Evolutionary conservation across 2,329 filamentous ascomycete species (phyloP), one percentile per base, ranked within the genome.

Genomic region (Fusarium pseudograminearum): DNA sequence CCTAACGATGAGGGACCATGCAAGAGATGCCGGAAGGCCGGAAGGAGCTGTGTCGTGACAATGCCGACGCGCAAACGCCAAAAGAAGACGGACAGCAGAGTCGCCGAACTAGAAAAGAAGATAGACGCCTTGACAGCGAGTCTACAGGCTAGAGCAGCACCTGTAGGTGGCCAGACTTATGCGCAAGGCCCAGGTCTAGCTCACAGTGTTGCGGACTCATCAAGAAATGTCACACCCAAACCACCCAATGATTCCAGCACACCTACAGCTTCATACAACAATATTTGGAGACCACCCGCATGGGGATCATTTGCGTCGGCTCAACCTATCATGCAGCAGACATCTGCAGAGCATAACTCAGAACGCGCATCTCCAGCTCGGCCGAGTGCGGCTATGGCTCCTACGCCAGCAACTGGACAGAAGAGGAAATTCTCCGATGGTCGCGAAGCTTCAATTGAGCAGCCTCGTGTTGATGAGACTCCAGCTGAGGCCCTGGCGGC

Each of bases 21-120:
- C 78, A 89, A 87, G 77, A 87, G 94, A 69, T 97, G 94, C 78
- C 87, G 87, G 52, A 97, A 97, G 80, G 92, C 93, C 4, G 88
- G 89, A n/a, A 85, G 93, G 38, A 84, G 85, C 67, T 97, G 94
- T 76, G 82, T 94, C 41, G 90, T 94, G 66, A 97, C 93, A 2
- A 88, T 89, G 67, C 93, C 87, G 16, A 88, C 84, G 31, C 79
- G 93, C 41, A 97, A 97, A 81, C 86, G 94, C 45, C 93, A 95
- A 82, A 97, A 95, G 84, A 97, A 97, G 84, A 94, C 93, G 56
- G 94, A 97, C 78, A 95, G 89, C 70, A 87, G 93, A 53, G 94
- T 98, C 15, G 91, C 93, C 11, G 94, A 97, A 82, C 84, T 98
- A 53, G 94, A 97, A 83, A 93, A 91, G 84, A 97, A 97, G 83